Base-by-base conservation (phyloP, 257 asterid species). In the Anisodus tanguticus region DNA sequence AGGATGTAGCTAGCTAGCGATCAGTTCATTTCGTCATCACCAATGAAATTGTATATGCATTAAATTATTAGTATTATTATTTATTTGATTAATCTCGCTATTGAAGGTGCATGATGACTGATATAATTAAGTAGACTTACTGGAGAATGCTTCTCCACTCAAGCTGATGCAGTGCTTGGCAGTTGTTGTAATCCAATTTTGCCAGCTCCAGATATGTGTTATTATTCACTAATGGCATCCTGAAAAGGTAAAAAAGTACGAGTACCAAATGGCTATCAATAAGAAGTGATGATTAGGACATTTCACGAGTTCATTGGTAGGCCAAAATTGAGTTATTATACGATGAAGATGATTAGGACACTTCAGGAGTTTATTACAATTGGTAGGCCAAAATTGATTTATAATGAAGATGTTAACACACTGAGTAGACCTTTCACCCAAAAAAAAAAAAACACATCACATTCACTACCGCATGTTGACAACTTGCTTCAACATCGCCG, bases 201-300 rank as follows among this genome's bases (percentile, higher is more conserved):
- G 94, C 98, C 13, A 94, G 86, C 86, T 94, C 94, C 57, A 94
- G 89, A 83, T 96, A 93, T 0, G 78, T 85, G 82, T 90, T 90
- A 45, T 92, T 94, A 85, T 92, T 93, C 4, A 96, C 95, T 57
- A 86, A 83, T 1, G 93, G 87, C 98, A 96, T 96, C 93, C 98
- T 95, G 86, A 58, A 74, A 31, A 72, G 47, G 19, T 19, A 1
- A 72, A 72, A n/a, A 5, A 70, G 2, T 37, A 0, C 41, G 31
- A 11, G 31, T 22, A 55, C 5, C 37, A 62, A n/a, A 16, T 22
- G 69, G 13, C 37, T 53, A 53, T 53, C 3, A 53, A 53, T 41
- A 54, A 4, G 11, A 12, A 3, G n/a, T 4, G 60, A 2, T 55
- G n/a, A 55, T 55, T 55, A 55, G 60, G 60, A 55, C 19, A 55